Evolutionary conservation across 2,329 filamentous ascomycete genomes (phyloP).

Genomic region (Mycosphaerella sp.): DNA sequence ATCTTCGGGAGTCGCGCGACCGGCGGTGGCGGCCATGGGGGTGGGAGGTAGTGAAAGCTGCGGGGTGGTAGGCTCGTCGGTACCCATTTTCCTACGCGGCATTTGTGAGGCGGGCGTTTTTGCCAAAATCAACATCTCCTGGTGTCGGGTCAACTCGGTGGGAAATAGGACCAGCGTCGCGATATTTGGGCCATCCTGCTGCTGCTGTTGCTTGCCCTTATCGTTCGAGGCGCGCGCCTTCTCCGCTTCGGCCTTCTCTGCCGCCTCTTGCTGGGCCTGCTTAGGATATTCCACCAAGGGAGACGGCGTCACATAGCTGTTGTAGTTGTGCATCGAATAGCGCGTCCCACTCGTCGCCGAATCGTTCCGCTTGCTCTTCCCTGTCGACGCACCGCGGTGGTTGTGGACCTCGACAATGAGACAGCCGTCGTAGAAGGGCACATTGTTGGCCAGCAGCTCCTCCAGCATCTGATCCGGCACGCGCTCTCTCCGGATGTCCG

Average conservation of each 20-base stretch:
- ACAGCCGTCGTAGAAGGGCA: conserved; percentile 86
- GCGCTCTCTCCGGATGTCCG: conserved; percentile 69
- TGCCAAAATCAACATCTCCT: conserved; percentile 70
- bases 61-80: conserved; percentile 39
- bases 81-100: conserved; percentile 37
- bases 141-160: conserved; percentile 66
- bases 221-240: conserved; percentile 40
- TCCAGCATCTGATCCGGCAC: conserved; percentile 85
- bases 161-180: conserved; percentile 79
- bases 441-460: conserved; percentile 63
- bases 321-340: conserved; percentile 90
- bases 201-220: conserved; percentile 23
- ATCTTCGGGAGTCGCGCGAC: conserved; percentile 35
- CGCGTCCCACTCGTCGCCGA: conserved; percentile 51
- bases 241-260: conserved; percentile 38
- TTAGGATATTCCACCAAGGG: conserved; percentile 67
- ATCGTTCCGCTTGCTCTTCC: conserved; percentile 40
- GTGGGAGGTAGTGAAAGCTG: conserved; percentile 48
- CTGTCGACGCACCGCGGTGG: conserved; percentile 59
- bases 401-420: conserved; percentile 93
- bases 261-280: conserved; percentile 32
- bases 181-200: conserved; percentile 49
- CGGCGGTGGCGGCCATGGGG: conserved; percentile 43
- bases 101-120: conserved; percentile 56
- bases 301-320: conserved; percentile 82